Conservation (phyloP, 139 green algal species). For the Picochlorum sp. region DNA sequence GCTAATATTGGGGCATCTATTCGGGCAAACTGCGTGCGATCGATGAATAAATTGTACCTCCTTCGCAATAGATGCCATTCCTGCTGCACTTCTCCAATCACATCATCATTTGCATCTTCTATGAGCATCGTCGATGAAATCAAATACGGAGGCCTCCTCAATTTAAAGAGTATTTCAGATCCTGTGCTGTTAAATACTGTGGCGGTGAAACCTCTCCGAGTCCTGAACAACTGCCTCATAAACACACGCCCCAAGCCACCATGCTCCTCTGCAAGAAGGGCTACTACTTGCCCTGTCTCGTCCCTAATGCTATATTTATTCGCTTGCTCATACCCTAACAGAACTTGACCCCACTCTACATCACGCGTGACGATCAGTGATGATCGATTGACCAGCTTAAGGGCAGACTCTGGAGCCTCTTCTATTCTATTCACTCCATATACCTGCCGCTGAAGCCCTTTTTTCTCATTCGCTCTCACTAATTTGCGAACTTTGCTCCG, state of each 20-base stretch:
- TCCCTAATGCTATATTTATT: constrained; percentile 63
- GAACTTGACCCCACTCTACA: constrained; percentile 75
- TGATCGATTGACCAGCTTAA: constrained; percentile 37
- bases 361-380: constrained; percentile 60
- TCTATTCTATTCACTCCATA: constrained; percentile 17
- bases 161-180: constrained; percentile 58
- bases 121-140: constrained; percentile 54
- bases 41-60: constrained; percentile 69
- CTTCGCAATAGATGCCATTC: constrained; percentile 64
- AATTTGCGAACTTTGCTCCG: no score
- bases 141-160: constrained; percentile 69
- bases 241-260: constrained; percentile 55
- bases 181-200: constrained; percentile 40
- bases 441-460: not conserved
- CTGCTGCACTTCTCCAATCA: constrained; percentile 69
- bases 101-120: constrained; percentile 38
- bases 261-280: constrained; percentile 61
- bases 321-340: constrained; percentile 80
- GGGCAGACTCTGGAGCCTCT: constrained; percentile 2
- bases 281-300: constrained; percentile 43
- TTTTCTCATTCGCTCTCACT: not conserved
- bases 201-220: constrained; percentile 59
- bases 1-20: constrained; percentile 67
- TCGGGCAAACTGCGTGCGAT: constrained; percentile 51
- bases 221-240: constrained; percentile 66